Percentiles rank a stretch among this genome's conserved stretches.
Evolutionary conservation across 1,284 basidiomycete species (phyloP).

Genomic region (Moniliella sp.): DNA sequence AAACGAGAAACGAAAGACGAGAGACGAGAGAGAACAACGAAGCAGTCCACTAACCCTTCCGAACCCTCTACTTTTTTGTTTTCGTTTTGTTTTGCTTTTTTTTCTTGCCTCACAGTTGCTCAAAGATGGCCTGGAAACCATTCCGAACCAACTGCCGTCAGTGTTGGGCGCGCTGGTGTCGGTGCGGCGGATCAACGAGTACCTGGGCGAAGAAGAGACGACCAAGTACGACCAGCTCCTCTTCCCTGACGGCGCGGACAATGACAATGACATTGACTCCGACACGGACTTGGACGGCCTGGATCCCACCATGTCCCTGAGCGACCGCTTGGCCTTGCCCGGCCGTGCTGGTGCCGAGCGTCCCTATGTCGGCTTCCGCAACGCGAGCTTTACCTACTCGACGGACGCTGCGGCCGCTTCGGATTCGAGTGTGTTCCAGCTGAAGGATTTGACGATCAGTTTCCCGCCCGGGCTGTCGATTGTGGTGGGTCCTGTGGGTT

Average conservation of each 20-base stretch:
- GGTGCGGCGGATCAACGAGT: conserved; percentile 35
- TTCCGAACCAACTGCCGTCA: conserved; percentile 36
- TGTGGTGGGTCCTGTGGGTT: conserved; percentile 44
- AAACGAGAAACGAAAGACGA: no score
- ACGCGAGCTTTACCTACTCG: conserved; percentile 37
- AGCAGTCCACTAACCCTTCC: no score
- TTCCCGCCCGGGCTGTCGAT: conserved; percentile 46
- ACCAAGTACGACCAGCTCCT: conserved; percentile 40
- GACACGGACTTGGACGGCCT: no score
- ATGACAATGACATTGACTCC: no score
- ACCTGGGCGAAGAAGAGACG: conserved; percentile 41
- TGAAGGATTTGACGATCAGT: conserved; percentile 40
- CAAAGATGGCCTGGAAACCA: conserved; percentile 8
- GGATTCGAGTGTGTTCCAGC: conserved; percentile 28
- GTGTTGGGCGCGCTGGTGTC: conserved; percentile 34
- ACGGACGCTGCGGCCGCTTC: conserved; percentile 4
- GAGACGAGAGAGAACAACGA: conserved; percentile 1
- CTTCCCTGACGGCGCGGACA: conserved; percentile 20
- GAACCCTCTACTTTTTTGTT: no score
- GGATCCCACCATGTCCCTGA: no score
- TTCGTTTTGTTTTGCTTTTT: no score
- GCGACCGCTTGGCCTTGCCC: no score
- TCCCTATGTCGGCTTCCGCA: conserved; percentile 38
- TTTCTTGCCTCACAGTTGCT: no score
- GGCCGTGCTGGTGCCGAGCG: no score